These are phyloP conservation scores for Cladosporium halotolerans DNA, from an alignment of 2,329 filamentous ascomycete species.

Conservation along the genomic window DNA sequence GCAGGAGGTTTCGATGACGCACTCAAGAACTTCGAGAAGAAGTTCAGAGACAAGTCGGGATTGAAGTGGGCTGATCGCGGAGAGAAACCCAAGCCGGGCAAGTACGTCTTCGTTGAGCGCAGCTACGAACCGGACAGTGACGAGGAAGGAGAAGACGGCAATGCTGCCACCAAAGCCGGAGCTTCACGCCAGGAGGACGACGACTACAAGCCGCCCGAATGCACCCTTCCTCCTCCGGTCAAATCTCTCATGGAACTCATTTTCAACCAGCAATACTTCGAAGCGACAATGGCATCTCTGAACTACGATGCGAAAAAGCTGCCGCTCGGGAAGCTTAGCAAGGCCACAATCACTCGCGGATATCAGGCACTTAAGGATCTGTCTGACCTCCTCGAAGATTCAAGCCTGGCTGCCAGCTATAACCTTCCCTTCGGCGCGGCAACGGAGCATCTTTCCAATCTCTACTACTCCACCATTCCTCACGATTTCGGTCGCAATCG, in stretches of 20 bases:
- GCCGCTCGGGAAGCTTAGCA: constrained; percentile 77
- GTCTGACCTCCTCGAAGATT: constrained; percentile 57
- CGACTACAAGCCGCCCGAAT: constrained; percentile 36
- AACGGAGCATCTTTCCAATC: constrained; percentile 63
- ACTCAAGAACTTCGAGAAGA: constrained; percentile 43
- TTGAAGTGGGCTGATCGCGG: constrained; percentile 46
- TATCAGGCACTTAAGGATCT: constrained; percentile 74
- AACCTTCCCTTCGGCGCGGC: constrained; percentile 30
- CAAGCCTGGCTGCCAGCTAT: constrained; percentile 42
- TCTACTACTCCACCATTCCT: constrained; percentile 75
- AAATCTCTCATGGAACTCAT: constrained; percentile 72
- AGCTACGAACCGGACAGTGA: constrained; percentile 66
- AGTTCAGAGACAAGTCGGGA: constrained; percentile 53
- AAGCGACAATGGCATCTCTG: constrained; percentile 57
- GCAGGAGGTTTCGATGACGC: constrained; percentile 35
- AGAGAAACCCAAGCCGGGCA: constrained; percentile 51
- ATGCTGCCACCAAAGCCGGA: constrained; percentile 20
- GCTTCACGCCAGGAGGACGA: constrained; percentile 15
- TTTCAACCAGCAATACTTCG: constrained; percentile 71
- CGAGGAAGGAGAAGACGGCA: constrained; percentile 42
- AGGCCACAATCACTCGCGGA: constrained; percentile 66
- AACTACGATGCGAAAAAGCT: constrained; percentile 72
- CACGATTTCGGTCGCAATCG: constrained; percentile 70
- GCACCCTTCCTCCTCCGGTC: constrained; percentile 53
- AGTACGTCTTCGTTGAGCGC: constrained; percentile 76